Base-by-base conservation (phyloP, 305 asterid species). In the Petunia hybrid region DNA sequence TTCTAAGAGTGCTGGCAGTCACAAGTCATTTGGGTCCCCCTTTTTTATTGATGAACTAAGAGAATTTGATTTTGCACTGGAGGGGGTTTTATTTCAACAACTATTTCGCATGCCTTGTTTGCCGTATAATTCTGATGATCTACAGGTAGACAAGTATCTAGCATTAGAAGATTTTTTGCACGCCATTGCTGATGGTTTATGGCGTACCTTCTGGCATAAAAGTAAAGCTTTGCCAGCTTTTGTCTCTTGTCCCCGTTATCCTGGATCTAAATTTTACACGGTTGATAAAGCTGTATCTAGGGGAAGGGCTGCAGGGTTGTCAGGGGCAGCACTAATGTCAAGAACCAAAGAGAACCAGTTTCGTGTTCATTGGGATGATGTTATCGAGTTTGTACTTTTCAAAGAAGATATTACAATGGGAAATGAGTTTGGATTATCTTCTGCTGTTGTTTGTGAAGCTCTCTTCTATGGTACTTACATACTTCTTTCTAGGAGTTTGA, bases 131-230 rank as follows among this genome's bases (percentile, higher is more conserved):
- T 87, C 97, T 42, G 89, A 88, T 45, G 84, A 85, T 79, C 86
- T 85, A 6, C 89, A 82, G 83, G 94, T 91, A 86, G 97, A 90
- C 12, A 93, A 91, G 84, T 85, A 84, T 87, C 88, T 90, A 55
- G 96, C 98, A 16, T 88, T 94, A 12, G 97, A 92, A 83, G 98
- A 94, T 86, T 89, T 94, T 83, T 81, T 94, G 14, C 91, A 89
- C 64, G 90, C 98, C 38, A 85, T 93, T 22, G 93, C 96, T 4
- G 91, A 91, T 76, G 93, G 93, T 8, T 87, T 94, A n/a, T 94
- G 98, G 98, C 93, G 62, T 62, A 87, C 97, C 10, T 92, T 94
- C 80, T 94, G 98, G 98, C 96, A 92, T 77, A 90, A 86, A 80
- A 89, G 80, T 36, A 89, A 90, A 67, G 91, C 93, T 1, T 81